phyloP scores from a whole-genome alignment of 371 early-diverging fungal genomes.

The Ecytonucleospora hepatopenaei region DNA sequence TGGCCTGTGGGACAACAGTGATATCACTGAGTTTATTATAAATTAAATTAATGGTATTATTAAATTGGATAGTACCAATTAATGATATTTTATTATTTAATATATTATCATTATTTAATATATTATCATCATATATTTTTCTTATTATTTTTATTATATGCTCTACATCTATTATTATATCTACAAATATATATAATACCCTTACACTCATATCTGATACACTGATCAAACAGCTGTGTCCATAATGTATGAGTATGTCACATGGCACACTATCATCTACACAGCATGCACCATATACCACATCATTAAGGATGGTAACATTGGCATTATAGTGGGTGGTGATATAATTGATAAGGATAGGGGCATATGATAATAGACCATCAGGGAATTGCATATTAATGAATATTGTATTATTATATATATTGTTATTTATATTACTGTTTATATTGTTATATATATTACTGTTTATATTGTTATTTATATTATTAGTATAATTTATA shows the following conservation, averaged over 20 bases:
- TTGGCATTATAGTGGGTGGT: conserved; percentile 61
- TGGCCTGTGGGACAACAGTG: conserved; percentile 65
- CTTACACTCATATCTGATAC: conserved; percentile 79
- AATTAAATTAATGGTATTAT: conserved; percentile 67
- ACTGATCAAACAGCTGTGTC: conserved; percentile 92
- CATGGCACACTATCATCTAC: conserved; percentile 87
- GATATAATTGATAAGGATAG: conserved; percentile 75
- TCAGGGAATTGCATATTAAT: conserved; percentile 98
- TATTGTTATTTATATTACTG: background rate
- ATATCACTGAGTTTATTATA: conserved; percentile 8
- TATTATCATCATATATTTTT: conserved; percentile 61
- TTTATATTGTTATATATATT: no score
- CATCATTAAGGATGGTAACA: conserved; percentile 90
- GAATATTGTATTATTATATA: conserved; percentile 60
- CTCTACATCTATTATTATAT: conserved; percentile 79
- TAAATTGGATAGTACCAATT: conserved; percentile 91
- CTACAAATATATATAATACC: conserved; percentile 95
- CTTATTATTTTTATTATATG: conserved; percentile 78
- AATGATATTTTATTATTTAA: conserved; percentile 66
- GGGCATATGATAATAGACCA: conserved; percentile 83
- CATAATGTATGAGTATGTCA: conserved; percentile 93
- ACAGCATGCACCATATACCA: conserved; percentile 98
- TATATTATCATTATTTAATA: no score
- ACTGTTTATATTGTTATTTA: no score
- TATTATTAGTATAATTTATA: no score